phyloP scores from a whole-genome alignment of 129 eudicot species.

The Flaveria trinervia region DNA sequence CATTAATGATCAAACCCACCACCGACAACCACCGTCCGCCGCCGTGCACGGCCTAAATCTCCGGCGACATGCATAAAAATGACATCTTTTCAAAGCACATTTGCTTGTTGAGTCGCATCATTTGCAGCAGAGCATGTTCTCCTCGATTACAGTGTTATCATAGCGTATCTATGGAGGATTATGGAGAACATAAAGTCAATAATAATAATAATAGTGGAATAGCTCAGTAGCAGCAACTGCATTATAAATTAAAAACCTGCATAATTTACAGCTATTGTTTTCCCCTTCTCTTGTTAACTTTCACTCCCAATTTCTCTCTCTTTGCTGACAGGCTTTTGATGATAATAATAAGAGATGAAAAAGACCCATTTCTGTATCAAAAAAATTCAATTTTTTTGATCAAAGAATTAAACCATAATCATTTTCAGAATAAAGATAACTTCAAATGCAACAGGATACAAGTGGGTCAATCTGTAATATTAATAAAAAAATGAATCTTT shows the following conservation, averaged over 20 bases:
- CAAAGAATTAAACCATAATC: constrained; percentile 18
- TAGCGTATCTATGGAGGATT: constrained; percentile 13
- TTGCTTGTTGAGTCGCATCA: constrained; percentile 12
- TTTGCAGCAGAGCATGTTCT: constrained; percentile 26
- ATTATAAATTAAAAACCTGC: constrained; percentile 43
- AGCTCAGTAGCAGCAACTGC: constrained; percentile 32
- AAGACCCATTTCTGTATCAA: constrained; percentile 29
- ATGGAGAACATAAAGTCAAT: constrained; percentile 55
- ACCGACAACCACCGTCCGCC: constrained; percentile 6
- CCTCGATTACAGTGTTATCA: constrained; percentile 20
- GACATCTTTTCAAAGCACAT: no score
- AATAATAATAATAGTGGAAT: constrained; percentile 22
- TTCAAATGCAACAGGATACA: constrained; percentile 23
- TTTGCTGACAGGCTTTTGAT: constrained; percentile 38
- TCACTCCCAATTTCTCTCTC: constrained; percentile 27
- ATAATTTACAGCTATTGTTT: constrained; percentile 43
- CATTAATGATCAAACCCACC: constrained; percentile 14
- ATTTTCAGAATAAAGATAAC: constrained; percentile 21
- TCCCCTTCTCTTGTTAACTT: constrained; percentile 17
- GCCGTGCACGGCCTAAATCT: constrained; percentile 18
- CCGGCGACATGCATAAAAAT: constrained; percentile 27
- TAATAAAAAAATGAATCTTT: neutral
- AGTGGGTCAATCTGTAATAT: constrained; percentile 21
- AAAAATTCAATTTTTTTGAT: neutral
- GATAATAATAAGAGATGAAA: constrained; percentile 32